Percentiles rank a stretch among this genome's conserved stretches.
These are phyloP conservation scores for Phaffomyces opuntiae DNA, from an alignment of 805 yeast genomes.

Conservation along the genomic window DNA sequence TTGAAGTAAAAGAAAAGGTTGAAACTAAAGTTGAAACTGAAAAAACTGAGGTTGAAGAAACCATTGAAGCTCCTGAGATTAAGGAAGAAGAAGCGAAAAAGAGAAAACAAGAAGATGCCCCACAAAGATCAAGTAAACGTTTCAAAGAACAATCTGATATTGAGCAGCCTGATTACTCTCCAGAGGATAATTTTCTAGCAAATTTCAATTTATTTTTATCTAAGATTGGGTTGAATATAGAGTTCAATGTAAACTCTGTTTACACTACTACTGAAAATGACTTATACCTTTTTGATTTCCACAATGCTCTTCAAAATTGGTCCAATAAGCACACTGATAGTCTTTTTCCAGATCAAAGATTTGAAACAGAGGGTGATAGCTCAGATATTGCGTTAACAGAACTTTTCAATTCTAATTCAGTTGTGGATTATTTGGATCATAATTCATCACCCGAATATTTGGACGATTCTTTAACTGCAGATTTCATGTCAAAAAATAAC, in stretches of 20 bases:
- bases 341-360: slow-evolving; percentile 12
- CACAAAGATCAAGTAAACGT: slow-evolving; percentile 34
- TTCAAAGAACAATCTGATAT: slow-evolving; percentile 26
- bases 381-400: slow-evolving; percentile 22
- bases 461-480: slow-evolving; percentile 13
- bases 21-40: background rate
- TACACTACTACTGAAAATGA: background rate
- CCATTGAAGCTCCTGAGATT: background rate
- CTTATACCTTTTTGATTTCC: slow-evolving; percentile 8
- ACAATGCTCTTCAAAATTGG: slow-evolving; percentile 14
- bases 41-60: background rate
- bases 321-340: slow-evolving; percentile 23
- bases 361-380: background rate
- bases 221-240: background rate
- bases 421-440: slow-evolving; percentile 14
- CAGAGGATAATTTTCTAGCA: slow-evolving; percentile 4
- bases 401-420: slow-evolving; percentile 25
- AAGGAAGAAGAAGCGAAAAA: slow-evolving; percentile 3
- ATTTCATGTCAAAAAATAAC: slow-evolving; percentile 23
- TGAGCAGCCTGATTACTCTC: background rate
- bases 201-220: slow-evolving; percentile 6
- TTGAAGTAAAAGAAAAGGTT: slow-evolving; percentile 7
- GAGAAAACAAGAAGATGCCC: slow-evolving; percentile 19
- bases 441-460: slow-evolving; percentile 10
- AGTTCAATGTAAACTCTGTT: slow-evolving; percentile 2